Conservation (phyloP, 805 yeast genomes). For the Candida caryicola region DNA sequence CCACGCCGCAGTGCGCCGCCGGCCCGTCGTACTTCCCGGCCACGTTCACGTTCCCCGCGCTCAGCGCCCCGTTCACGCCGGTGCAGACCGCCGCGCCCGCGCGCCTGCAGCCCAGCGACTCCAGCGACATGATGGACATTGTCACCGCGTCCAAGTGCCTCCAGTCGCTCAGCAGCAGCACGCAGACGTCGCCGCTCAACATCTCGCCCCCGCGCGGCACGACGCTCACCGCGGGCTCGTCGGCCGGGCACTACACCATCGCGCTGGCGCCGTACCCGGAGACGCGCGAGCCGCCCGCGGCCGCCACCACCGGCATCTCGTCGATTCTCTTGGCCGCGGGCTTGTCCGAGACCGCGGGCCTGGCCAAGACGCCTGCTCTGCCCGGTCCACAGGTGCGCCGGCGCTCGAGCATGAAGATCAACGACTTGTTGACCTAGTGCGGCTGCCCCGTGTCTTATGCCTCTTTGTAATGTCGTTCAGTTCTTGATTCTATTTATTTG, state of each 20-base stretch:
- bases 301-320: constrained; percentile 20
- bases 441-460: not conserved
- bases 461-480: constrained; percentile 1
- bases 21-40: not conserved
- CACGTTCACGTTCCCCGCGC: not conserved
- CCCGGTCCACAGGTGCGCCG: constrained; percentile 4
- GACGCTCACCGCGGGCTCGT: too few relatives aligned
- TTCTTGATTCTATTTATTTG: not conserved
- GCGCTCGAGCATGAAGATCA: constrained; percentile 26
- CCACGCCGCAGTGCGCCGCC: not conserved
- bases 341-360: constrained; percentile 5
- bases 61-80: not conserved
- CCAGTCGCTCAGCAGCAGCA: constrained; percentile 22
- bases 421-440: constrained; percentile 25
- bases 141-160: constrained; percentile 37
- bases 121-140: constrained; percentile 26
- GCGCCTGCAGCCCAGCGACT: not conserved
- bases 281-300: not conserved
- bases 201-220: not conserved
- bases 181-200: constrained; percentile 11
- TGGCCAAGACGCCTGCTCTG: constrained; percentile 4
- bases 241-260: not conserved
- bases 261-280: not conserved
- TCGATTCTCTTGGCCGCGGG: constrained; percentile 33
- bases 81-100: not conserved